phyloP scores from a whole-genome alignment of 164 flowering plant genomes.

The Taxillus chinensis region DNA sequence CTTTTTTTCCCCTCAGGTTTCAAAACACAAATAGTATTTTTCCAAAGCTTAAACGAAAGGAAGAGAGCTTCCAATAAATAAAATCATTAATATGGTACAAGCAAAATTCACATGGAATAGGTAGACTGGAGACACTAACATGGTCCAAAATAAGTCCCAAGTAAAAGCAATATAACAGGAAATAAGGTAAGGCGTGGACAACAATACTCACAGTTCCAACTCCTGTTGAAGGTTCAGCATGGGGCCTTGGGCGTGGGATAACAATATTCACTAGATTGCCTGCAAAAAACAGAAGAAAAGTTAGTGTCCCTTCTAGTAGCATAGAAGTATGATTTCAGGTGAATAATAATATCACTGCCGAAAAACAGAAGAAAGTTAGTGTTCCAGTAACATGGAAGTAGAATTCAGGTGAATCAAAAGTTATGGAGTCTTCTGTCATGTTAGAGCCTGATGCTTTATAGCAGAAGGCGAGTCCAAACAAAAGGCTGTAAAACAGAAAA shows the following conservation, averaged over 20 bases:
- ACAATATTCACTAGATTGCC: conserved; percentile 68
- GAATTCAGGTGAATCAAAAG: conserved; percentile 68
- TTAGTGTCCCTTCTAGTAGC: no score
- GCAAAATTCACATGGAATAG: no score
- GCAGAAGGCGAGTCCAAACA: conserved; percentile 39
- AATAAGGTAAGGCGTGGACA: not conserved
- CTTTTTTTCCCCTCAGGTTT: no score
- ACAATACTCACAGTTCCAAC: conserved; percentile 74
- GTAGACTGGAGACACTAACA: no score
- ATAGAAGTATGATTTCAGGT: conserved; percentile 3
- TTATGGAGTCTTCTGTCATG: conserved; percentile 35
- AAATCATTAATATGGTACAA: no score
- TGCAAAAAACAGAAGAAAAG: conserved; percentile 22
- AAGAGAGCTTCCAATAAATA: no score
- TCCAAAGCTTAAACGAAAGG: no score
- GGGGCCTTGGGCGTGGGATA: conserved; percentile 81
- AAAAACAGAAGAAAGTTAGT: not conserved
- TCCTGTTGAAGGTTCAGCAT: conserved; percentile 63
- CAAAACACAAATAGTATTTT: no score
- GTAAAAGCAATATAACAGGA: not conserved
- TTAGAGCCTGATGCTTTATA: conserved; percentile 50
- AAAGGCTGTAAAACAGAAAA: conserved; percentile 54
- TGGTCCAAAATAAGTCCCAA: no score
- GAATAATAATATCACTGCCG: no score
- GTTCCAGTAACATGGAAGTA: not conserved